Base-by-base conservation (phyloP, 495 filamentous ascomycete species). In the Amorphotheca resinae region DNA sequence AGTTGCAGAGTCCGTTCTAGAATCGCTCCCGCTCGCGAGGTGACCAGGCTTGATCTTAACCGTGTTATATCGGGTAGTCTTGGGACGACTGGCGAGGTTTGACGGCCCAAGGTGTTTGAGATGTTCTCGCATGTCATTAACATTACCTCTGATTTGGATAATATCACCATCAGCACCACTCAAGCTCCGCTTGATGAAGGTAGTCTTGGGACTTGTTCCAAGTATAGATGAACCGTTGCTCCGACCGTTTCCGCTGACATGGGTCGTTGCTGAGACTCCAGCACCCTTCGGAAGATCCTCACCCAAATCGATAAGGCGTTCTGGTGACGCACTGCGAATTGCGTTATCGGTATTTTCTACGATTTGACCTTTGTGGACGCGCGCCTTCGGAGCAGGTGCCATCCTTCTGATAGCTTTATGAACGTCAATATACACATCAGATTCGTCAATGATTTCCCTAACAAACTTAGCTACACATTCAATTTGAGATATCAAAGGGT, bases 361-460 rank as follows among this genome's bases (percentile, higher is more conserved):
- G 12, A 51, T 25, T 14, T 53, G 47, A 20, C 44, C 47, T 36
- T 51, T 53, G n/a, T 44, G 47, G 4, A 53, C 40, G 18, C 54
- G 54, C 16, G 50, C 44, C 18, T 25, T 64, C 49, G 59, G 48
- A 45, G 54, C 43, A 48, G 59, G 45, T 17, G 40, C 36, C 44
- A 49, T 54, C 37, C 91, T 82, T 22, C 91, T 74, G 49, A 98
- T 94, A 5, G 89, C 93, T 61, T 95, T 96, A 65, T 95, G 75
- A 9, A 98, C 87, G 61, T 98, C 91, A 50, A 98, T 79, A 51
- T 87, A 98, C 16, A 98, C 84, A 55, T 88, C 83, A 3, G 82
- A 87, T 56, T 88, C 83, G 54, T 76, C 72, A 38, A 76, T 73
- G 35, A 86, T 85, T 60, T 86, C 81, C 65, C 78, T 79, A 33